Percentiles rank a stretch among this genome's conserved stretches.
Evolutionary conservation across 345 rosid species (phyloP).

Genomic region (Gossypium rotundifolium): DNA sequence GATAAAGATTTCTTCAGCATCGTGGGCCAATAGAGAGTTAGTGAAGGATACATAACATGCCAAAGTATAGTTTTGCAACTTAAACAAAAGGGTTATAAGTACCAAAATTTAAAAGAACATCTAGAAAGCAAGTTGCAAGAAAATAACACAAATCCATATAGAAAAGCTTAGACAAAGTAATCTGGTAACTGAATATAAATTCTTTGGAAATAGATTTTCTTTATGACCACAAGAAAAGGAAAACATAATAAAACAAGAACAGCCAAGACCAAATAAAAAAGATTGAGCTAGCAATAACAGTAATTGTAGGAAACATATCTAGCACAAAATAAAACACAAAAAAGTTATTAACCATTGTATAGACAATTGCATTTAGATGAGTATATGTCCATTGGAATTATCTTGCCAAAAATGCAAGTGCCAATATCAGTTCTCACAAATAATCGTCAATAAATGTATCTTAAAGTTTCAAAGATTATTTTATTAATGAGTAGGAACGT

Average conservation of each 20-base stretch:
- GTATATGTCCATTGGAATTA: background rate
- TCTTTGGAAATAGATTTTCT: background rate
- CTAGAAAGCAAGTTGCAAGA: background rate
- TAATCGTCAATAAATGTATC: background rate
- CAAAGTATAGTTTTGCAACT: background rate
- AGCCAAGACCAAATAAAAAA: background rate
- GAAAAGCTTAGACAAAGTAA: background rate
- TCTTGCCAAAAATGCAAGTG: background rate
- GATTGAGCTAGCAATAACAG: constrained; percentile 11
- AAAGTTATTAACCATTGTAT: background rate
- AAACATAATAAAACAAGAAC: background rate
- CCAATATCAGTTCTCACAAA: background rate
- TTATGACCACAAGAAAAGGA: background rate
- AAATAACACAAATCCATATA: background rate
- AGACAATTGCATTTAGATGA: background rate
- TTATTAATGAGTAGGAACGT: background rate
- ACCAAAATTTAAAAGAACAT: background rate
- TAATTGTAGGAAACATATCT: background rate
- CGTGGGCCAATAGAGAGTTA: background rate
- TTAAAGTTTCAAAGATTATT: background rate
- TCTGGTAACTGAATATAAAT: background rate
- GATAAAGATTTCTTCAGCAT: background rate
- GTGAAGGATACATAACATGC: background rate
- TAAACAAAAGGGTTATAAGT: background rate
- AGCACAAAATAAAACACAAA: background rate